Evolutionary conservation across 441 rosid genomes (phyloP).

Genomic region (Croton laevigatus): DNA sequence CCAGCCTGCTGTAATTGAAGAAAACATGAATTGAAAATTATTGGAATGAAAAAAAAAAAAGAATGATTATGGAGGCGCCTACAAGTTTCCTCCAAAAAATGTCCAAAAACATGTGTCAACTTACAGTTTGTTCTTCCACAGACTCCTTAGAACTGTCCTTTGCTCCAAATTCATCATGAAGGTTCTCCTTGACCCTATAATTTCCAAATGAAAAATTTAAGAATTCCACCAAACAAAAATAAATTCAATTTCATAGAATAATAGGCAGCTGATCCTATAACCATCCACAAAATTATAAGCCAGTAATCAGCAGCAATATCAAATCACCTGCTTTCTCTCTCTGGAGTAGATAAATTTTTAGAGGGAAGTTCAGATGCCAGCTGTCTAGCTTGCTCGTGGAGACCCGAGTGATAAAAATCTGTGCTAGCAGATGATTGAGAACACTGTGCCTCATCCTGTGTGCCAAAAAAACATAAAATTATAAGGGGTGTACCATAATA

Average conservation of each 20-base stretch:
- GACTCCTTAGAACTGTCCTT: conserved; percentile 28
- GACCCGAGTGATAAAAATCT: conserved; percentile 34
- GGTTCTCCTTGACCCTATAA: conserved; percentile 41
- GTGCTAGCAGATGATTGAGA: conserved; percentile 36
- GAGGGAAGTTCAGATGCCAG: conserved; percentile 41
- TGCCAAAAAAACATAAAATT: conserved; percentile 21
- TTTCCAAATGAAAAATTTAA: conserved; percentile 16
- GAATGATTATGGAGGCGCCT: conserved; percentile 13
- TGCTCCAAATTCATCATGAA: conserved; percentile 34
- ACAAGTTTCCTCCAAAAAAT: conserved; percentile 11
- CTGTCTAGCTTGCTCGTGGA: conserved; percentile 42
- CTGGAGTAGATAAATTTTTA: conserved; percentile 36
- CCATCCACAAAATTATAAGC: not conserved
- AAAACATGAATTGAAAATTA: conserved; percentile 10
- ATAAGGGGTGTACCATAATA: not conserved
- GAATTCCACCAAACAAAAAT: not conserved
- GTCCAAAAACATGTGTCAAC: conserved; percentile 18
- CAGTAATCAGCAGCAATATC: not conserved
- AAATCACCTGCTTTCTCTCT: conserved; percentile 56
- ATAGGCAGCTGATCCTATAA: not conserved
- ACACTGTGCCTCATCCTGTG: conserved; percentile 58
- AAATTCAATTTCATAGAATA: not conserved
- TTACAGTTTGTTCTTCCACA: conserved; percentile 41
- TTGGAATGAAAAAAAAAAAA: conserved; percentile 14
- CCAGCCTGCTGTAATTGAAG: conserved; percentile 35